These are phyloP conservation scores for Orbilia javanica DNA, from an alignment of 2,329 filamentous ascomycete species.

Conservation along the genomic window DNA sequence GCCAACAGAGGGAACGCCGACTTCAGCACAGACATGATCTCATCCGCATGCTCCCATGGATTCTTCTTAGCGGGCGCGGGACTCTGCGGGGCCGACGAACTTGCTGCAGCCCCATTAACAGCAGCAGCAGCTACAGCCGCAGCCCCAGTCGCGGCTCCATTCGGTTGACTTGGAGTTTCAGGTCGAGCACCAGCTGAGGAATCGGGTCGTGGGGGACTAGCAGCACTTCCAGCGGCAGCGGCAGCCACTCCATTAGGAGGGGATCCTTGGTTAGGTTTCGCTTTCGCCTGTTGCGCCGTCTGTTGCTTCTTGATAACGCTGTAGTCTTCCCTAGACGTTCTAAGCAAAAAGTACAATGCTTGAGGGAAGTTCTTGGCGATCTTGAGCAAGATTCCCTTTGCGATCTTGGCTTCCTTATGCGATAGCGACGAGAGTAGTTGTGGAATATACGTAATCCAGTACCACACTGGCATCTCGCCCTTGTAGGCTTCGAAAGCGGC, in stretches of 20 bases:
- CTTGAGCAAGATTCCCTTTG: conserved; percentile 87
- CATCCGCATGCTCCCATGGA: conserved; percentile 96
- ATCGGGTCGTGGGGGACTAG: conserved; percentile 60
- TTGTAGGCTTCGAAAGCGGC: conserved; percentile 95
- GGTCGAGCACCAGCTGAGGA: conserved; percentile 60
- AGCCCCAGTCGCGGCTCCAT: conserved; percentile 19
- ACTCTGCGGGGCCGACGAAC: conserved; percentile 61
- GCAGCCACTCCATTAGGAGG: conserved; percentile 67
- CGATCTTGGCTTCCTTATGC: conserved; percentile 88
- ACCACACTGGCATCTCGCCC: conserved; percentile 97
- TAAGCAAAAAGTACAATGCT: conserved; percentile 92
- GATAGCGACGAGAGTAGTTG: conserved; percentile 92
- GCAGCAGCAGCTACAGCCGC: conserved; percentile 6
- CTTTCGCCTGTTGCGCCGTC: conserved; percentile 74
- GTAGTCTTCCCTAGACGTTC: conserved; percentile 95
- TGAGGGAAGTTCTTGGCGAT: conserved; percentile 97
- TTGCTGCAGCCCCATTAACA: conserved; percentile 61
- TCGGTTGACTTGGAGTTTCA: conserved; percentile 60
- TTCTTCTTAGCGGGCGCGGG: conserved; percentile 72
- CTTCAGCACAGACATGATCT: conserved; percentile 94
- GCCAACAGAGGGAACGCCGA: conserved; percentile 96
- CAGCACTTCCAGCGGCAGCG: conserved; percentile 65
- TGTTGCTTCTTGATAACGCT: conserved; percentile 89
- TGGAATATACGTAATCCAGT: conserved; percentile 99
- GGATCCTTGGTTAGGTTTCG: conserved; percentile 71